Evolutionary conservation across 1,284 basidiomycete species (phyloP).

Genomic region (Ceratobasidium sp.): DNA sequence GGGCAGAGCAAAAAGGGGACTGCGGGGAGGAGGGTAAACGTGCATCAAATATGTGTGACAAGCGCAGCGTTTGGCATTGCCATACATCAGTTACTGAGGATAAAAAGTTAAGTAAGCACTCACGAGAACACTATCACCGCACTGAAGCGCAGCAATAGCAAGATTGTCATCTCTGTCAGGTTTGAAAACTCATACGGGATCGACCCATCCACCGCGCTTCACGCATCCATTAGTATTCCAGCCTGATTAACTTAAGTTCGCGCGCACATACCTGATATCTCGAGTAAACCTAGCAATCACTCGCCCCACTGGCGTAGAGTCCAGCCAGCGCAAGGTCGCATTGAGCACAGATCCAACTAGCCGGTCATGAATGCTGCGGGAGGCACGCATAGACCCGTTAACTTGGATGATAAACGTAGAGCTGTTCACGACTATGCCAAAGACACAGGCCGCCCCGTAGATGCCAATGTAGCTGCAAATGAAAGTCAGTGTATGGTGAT

Average conservation of each 20-base stretch:
- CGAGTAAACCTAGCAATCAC: constrained; percentile 57
- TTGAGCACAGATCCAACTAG: constrained; percentile 67
- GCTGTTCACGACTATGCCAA: constrained; percentile 40
- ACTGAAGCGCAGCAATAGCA: constrained; percentile 55
- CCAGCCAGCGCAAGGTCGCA: constrained; percentile 62
- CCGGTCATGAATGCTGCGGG: constrained; percentile 64
- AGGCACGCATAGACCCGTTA: constrained; percentile 62
- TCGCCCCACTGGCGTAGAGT: constrained; percentile 57
- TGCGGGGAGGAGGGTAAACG: too few species aligned
- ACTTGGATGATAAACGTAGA: constrained; percentile 55
- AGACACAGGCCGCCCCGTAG: constrained; percentile 52
- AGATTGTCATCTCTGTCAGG: constrained; percentile 54
- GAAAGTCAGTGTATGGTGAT: background rate
- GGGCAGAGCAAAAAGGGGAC: constrained; percentile 54
- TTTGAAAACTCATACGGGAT: constrained; percentile 47
- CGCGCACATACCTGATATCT: constrained; percentile 26
- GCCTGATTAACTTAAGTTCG: too few species aligned
- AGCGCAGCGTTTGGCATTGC: too few species aligned
- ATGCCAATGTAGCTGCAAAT: constrained; percentile 51
- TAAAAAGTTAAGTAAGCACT: background rate
- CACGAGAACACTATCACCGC: constrained; percentile 55
- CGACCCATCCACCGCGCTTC: constrained; percentile 32
- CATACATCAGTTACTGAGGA: background rate
- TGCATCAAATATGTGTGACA: too few species aligned
- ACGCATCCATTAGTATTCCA: background rate